Conservation (phyloP, 164 flowering plant genomes). For the Buxus sempervirens region DNA sequence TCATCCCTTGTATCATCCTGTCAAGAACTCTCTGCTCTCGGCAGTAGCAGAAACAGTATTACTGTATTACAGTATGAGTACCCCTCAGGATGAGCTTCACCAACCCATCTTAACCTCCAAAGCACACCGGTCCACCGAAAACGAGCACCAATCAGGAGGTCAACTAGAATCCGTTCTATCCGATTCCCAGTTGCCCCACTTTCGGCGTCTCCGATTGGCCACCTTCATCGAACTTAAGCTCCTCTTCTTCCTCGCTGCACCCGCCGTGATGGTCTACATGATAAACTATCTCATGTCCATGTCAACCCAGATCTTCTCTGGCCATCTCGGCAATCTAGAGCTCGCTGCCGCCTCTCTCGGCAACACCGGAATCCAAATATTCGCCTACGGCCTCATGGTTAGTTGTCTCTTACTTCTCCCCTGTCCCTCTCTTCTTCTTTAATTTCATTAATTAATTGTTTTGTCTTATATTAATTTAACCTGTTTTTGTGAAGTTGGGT, state of each 20-base stretch:
- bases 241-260: slow-evolving; percentile 25
- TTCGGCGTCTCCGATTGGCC: slow-evolving; percentile 9
- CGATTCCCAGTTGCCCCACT: slow-evolving; percentile 2
- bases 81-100: background rate
- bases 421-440: background rate
- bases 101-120: background rate
- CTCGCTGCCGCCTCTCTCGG: slow-evolving; percentile 28
- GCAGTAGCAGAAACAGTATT: too few relatives aligned
- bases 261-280: slow-evolving; percentile 30
- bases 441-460: background rate
- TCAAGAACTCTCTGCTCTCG: too few relatives aligned
- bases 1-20: too few relatives aligned
- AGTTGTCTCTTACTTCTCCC: background rate
- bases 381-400: slow-evolving; percentile 26
- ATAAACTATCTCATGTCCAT: slow-evolving; percentile 26
- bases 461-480: background rate
- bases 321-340: slow-evolving; percentile 25
- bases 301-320: slow-evolving; percentile 23
- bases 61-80: background rate
- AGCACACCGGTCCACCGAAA: background rate
- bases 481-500: slow-evolving; percentile 26
- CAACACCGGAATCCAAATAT: slow-evolving; percentile 25
- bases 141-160: background rate
- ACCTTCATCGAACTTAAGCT: slow-evolving; percentile 15
- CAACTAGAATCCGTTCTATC: slow-evolving; percentile 14